phyloP scores from a whole-genome alignment of 352 stramenopile genomes.

The Globisporangium apiculatum region DNA sequence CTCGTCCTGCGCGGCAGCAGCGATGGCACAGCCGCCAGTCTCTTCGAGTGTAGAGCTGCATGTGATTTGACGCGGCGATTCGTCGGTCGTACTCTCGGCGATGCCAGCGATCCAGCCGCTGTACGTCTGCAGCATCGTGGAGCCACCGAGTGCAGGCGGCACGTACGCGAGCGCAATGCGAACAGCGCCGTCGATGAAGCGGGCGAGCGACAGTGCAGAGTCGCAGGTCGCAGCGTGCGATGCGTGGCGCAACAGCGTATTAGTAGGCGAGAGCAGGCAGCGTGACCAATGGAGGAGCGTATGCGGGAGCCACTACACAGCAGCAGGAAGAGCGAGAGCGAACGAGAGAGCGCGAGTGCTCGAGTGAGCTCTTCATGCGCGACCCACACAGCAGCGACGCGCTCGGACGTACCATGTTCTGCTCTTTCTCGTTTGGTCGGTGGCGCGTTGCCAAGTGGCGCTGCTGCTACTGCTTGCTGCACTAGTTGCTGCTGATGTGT shows the following conservation, averaged over 20 bases:
- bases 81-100: neutral
- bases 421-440: neutral
- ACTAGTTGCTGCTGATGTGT: too few relatives aligned
- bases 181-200: constrained; percentile 1
- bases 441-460: too few relatives aligned
- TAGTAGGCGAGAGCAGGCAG: constrained; percentile 2
- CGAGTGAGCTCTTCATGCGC: neutral
- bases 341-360: neutral
- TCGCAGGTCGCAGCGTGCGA: neutral
- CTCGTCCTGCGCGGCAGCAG: neutral
- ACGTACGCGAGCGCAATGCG: constrained; percentile 2
- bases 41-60: neutral
- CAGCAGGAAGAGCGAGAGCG: neutral
- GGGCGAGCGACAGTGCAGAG: neutral
- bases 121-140: constrained; percentile 11
- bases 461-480: too few relatives aligned
- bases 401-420: constrained; percentile 3
- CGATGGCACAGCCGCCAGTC: neutral
- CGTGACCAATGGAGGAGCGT: constrained; percentile 6
- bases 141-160: constrained; percentile 5
- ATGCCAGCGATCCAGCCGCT: constrained; percentile 6
- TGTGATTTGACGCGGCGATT: neutral
- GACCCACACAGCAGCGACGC: neutral
- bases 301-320: constrained; percentile 5
- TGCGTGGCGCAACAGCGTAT: neutral